Evolutionary conservation across 2,329 filamentous ascomycete genomes (phyloP), one percentile per base, ranked within the genome.

Genomic region (Rutstroemia sp.): DNA sequence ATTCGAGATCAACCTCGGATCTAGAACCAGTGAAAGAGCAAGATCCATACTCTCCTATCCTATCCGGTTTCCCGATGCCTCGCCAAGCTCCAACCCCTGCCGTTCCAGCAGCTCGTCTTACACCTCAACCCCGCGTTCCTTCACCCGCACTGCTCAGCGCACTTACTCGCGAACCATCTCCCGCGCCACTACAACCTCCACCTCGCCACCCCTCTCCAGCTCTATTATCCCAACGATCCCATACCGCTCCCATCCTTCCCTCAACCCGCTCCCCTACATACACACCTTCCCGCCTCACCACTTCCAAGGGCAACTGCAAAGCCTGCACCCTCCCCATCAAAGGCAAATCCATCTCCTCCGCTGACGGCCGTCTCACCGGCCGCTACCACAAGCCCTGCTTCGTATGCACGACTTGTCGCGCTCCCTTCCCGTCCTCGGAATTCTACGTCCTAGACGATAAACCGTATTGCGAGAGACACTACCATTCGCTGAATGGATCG

Each of bases 311-410:
- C 2, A 83, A 82, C 60, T 99, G 94, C 75, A 89, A 90, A 66
- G 88, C 89, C 1, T 99, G 94, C 71, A 78, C 81, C 3, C 76
- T 87, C 47, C 75, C 79, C 6, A 97, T 99, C 65, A 81, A 83
- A 46, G 92, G 91, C 19, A 97, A 96, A 73, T 96, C 91, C 1
- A 85, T 99, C 57, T 95, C 92, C 37, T 95, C 91, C 14, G 91
- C 91, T 0, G 94, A 96, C 65, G 94, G 94, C 16, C 86, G 92
- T 23, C 77, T 99, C 23, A 95, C 90, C 0, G 94, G 94, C 9
- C 86, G 91, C 61, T 99, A 96, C 71, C 94, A 99, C 77, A 95
- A 95, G 71, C 81, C 87, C 4, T 99, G 92, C 71, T 97, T 99
- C 69, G 88, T 92, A 10, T 99, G 94, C 77, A 82, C 83, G 4